phyloP scores from a whole-genome alignment of 305 asterid genomes.

The Andrographis paniculata region DNA sequence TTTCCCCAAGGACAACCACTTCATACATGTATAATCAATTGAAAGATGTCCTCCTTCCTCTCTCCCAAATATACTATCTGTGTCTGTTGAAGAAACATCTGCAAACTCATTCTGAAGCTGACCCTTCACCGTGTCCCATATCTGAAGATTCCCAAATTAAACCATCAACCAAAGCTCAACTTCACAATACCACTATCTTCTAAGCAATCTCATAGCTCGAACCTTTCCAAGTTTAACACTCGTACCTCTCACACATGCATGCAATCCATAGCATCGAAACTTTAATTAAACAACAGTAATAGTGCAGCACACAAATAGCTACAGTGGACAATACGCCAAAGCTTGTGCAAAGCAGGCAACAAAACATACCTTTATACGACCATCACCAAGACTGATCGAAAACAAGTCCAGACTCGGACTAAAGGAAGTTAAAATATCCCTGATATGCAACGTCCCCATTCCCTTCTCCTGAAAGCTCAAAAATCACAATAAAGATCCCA shows the following conservation, averaged over 20 bases:
- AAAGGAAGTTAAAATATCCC: constrained; percentile 63
- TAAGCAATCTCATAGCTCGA: too few relatives aligned
- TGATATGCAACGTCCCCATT: constrained; percentile 54
- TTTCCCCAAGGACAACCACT: constrained; percentile 67
- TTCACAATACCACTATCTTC: not conserved
- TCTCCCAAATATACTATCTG: constrained; percentile 34
- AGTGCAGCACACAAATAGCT: too few relatives aligned
- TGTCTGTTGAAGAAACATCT: constrained; percentile 51
- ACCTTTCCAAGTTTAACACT: too few relatives aligned
- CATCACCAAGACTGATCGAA: constrained; percentile 63
- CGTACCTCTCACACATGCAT: too few relatives aligned
- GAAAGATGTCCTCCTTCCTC: constrained; percentile 74
- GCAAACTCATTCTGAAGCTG: constrained; percentile 78
- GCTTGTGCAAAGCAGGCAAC: not conserved
- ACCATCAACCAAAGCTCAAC: not conserved
- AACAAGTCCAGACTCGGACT: constrained; percentile 64
- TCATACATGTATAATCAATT: constrained; percentile 90
- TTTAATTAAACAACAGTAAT: too few relatives aligned
- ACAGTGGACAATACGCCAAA: too few relatives aligned
- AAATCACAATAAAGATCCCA: constrained; percentile 1
- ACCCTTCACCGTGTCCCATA: constrained; percentile 92
- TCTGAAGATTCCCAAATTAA: constrained; percentile 32
- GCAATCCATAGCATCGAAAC: too few relatives aligned
- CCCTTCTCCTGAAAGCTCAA: constrained; percentile 12
- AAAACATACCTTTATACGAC: constrained; percentile 61